Percentiles rank a stretch among this genome's conserved stretches.
Conservation (phyloP, 805 yeast species). For the Spathaspora hagerdaliae region DNA sequence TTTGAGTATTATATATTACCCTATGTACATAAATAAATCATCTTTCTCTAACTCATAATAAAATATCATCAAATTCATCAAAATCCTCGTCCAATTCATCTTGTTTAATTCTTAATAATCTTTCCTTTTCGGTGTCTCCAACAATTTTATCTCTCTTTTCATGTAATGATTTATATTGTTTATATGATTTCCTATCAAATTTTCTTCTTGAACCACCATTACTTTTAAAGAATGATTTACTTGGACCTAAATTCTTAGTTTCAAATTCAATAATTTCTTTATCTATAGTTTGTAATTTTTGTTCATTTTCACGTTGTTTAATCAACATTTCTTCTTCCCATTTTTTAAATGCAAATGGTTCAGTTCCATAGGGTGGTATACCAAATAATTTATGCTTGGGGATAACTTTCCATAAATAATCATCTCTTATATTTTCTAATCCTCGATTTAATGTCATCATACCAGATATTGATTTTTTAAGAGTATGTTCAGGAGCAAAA, state of each 20-base stretch:
- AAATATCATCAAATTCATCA: background rate
- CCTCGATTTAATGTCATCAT: slow-evolving; percentile 33
- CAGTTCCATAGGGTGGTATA: slow-evolving; percentile 30
- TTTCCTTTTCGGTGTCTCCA: background rate
- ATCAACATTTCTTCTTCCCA: slow-evolving; percentile 31
- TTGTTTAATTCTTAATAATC: background rate
- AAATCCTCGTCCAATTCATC: background rate
- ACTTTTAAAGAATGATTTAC: slow-evolving; percentile 20
- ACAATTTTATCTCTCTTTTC: slow-evolving; percentile 16
- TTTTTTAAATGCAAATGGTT: slow-evolving; percentile 25
- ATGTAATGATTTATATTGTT: slow-evolving; percentile 27
- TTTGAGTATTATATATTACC: too few species aligned
- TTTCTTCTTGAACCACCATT: slow-evolving; percentile 22
- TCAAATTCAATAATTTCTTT: slow-evolving; percentile 19
- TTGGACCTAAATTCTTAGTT: slow-evolving; percentile 15
- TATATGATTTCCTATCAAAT: slow-evolving; percentile 31
- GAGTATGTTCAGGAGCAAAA: slow-evolving; percentile 29
- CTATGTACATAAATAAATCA: too few species aligned
- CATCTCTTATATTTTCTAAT: slow-evolving; percentile 34
- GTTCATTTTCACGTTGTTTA: slow-evolving; percentile 12
- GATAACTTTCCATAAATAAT: slow-evolving; percentile 35
- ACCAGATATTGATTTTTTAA: slow-evolving; percentile 36
- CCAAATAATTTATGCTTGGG: slow-evolving; percentile 34
- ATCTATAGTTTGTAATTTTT: slow-evolving; percentile 14
- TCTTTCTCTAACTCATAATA: background rate